Evolutionary conservation across 192 early-diverging fungal genomes (phyloP), one percentile per base, ranked within the genome.

Genomic region (Rhizoclosmatium globosum): DNA sequence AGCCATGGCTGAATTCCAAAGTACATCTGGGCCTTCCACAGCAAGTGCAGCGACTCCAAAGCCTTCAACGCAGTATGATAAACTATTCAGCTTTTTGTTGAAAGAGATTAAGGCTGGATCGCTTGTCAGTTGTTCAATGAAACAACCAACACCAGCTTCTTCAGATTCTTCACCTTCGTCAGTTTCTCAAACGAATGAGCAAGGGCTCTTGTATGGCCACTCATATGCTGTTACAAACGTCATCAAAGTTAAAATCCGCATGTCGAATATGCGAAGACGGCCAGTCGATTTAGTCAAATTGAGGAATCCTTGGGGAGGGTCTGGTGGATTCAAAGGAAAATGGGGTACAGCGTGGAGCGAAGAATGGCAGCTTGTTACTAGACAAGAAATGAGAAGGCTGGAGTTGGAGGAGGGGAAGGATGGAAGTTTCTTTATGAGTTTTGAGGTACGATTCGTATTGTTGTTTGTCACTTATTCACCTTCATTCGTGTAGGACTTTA

Each of bases 371-470:
- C 47, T 61, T 47, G 77, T 87, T 15, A 56, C 65, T 21, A 81
- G 78, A 41, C 23, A 62, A 48, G 81, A 84, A 59, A 66, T 82
- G 61, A 86, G 70, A 46, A 53, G 84, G 75, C 48, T 88, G 39
- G 59, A 59, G 4, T 58, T 85, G 38, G 71, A 48, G 6, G 41
- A 64, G 31, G 83, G 75, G 21, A 62, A 82, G 23, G 78, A 77
- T 69, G 86, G 86, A 4, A 76, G 81, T 65, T 87, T 87, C 79
- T 87, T 83, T 74, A 87, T 87, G 86, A 76, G 72, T 44, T 82
- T 82, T 61, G 59, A 82, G 78, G 86, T 87, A 74, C n/a, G 74
- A 38, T 15, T 48, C 38, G 47, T 58, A 56, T 17, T 44, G 9
- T 21, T n/a, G 47, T 41, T 44, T 59, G 41, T 45, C 45, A 64